Evolutionary conservation across 441 rosid species (phyloP), one percentile per base, ranked within the genome.

Genomic region (Adansonia gregorii): DNA sequence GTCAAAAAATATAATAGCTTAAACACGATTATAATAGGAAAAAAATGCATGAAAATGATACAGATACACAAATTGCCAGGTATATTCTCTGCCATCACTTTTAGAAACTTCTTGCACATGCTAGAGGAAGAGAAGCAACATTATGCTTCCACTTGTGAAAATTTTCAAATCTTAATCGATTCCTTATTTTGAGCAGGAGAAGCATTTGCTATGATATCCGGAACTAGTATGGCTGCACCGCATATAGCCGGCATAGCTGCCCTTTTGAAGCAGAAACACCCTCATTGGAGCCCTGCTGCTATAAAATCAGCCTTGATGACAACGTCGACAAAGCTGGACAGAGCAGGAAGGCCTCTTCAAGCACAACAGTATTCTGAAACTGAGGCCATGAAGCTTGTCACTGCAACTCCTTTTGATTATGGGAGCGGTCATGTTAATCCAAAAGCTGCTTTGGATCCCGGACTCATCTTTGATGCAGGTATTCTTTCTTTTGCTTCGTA

Each of bases 171-270:
- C 54, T 19, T 20, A 67, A 20, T 46, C 60, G 10, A 54, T 60
- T 76, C 58, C 55, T 73, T 68, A 19, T 27, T 67, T 74, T 76
- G 85, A 72, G 76, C 93, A 95, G 99, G 99, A 71, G 98, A 96
- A 88, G 91, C 82, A 80, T 96, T 96, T 88, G 99, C 99, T 51
- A 78, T 94, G 87, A 91, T 94, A 54, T 96, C 99, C 15, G 99
- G 99, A 66, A 96, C 99, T 27, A 96, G 99, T 86, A 96, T 96
- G 99, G 98, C 99, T 61, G 98, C 99, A 52, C 99, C 99, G 1
- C 99, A 96, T 83, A 96, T 96, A 72, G 95, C 98, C 0, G 99
- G 99, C 52, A 96, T 96, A 79, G 99, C 98, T 78, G 99, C 99
- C 71, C 93, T 96, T 59, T 86, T 96, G 80, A 96, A 96, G 87